These are phyloP conservation scores for Leccinellum rugosiceps DNA, from an alignment of 768 basidiomycete genomes.

Conservation along the genomic window DNA sequence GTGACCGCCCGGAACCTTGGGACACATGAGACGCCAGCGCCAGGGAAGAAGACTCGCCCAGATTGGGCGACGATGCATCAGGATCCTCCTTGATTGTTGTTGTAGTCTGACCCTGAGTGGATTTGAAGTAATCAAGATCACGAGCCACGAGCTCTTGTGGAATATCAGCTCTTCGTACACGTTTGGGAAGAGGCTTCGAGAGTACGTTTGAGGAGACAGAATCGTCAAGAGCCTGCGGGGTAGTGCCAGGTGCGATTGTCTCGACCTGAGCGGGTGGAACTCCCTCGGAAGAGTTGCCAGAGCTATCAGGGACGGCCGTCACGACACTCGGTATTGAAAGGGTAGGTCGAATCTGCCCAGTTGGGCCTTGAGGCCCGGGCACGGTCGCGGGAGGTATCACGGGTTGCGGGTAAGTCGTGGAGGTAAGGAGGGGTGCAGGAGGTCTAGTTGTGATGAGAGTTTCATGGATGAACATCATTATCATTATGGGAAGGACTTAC, in stretches of 20 bases:
- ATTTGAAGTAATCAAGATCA: constrained; percentile 31
- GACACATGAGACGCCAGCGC: not conserved
- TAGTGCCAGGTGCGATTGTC: not conserved
- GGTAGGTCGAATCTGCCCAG: not conserved
- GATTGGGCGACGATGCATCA: not conserved
- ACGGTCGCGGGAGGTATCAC: not conserved
- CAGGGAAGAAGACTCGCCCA: not conserved
- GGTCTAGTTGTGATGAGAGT: constrained; percentile 1
- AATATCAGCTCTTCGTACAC: constrained; percentile 19
- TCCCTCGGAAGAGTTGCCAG: not conserved
- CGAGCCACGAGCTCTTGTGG: constrained; percentile 25
- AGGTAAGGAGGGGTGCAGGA: not conserved
- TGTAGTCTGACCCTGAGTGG: constrained; percentile 2
- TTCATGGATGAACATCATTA: not conserved
- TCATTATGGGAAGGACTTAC: constrained; percentile 13
- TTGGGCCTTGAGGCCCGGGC: not conserved
- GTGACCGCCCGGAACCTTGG: not conserved
- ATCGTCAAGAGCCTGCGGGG: not conserved
- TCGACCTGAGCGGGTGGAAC: not conserved
- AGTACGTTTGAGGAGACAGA: not conserved
- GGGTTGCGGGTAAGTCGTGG: not conserved
- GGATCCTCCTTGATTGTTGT: not conserved
- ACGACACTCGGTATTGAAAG: not conserved
- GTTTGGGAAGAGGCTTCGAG: constrained; percentile 28
- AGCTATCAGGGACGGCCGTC: not conserved